phyloP scores from a whole-genome alignment of 768 basidiomycete genomes.

The Boletus rufocinnamomeus region DNA sequence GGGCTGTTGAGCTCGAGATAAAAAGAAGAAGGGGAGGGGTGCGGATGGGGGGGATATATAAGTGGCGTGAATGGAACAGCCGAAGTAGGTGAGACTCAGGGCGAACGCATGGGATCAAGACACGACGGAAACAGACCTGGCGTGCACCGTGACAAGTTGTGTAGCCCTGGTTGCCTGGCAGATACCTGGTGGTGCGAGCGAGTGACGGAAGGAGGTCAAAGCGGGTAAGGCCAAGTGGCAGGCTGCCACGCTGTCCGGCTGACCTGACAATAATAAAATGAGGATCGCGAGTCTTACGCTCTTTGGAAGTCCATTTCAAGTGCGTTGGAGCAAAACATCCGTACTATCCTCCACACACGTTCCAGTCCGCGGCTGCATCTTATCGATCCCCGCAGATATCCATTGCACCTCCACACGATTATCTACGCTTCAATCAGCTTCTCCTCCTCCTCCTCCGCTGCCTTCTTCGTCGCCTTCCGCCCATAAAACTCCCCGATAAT shows the following conservation, averaged over 20 bases:
- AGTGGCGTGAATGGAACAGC: constrained; percentile 20
- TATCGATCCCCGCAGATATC: constrained; percentile 19
- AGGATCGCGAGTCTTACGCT: constrained; percentile 27
- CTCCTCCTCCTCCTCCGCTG: constrained; percentile 43
- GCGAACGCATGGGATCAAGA: constrained; percentile 33
- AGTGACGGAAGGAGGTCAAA: constrained; percentile 28
- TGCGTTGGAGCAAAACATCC: constrained; percentile 8
- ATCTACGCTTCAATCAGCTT: constrained; percentile 67
- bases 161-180: constrained; percentile 36
- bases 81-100: constrained; percentile 37
- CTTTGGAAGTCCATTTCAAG: constrained; percentile 25
- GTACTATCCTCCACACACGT: background rate
- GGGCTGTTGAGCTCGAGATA: constrained; percentile 15
- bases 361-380: constrained; percentile 5
- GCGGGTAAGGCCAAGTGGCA: constrained; percentile 27
- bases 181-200: constrained; percentile 27
- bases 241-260: constrained; percentile 38
- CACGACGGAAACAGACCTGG: constrained; percentile 30
- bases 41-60: constrained; percentile 36
- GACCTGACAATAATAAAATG: constrained; percentile 17
- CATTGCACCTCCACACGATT: constrained; percentile 10
- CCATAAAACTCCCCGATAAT: constrained; percentile 93
- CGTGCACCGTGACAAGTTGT: background rate
- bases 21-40: constrained; percentile 15
- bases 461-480: constrained; percentile 75